A percentile compares a stretch with the other conserved stretches of the same genome.
phyloP scores from a whole-genome alignment of 805 yeast genomes.

The Yarrowia deformans region DNA sequence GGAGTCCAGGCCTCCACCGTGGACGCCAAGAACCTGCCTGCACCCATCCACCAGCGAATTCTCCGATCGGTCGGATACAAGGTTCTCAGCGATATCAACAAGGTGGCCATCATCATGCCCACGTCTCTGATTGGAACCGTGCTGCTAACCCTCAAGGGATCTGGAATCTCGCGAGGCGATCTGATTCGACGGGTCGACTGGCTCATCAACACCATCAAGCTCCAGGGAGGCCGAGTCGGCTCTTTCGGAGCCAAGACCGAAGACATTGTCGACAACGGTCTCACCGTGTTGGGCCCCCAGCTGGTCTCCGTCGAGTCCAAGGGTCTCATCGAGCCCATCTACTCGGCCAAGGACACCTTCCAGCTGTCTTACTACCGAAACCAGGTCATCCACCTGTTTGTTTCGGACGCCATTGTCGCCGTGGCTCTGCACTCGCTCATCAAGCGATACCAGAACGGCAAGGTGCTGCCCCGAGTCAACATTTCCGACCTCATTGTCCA shows the following conservation, averaged over 20 bases:
- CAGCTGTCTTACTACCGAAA: conserved; percentile 66
- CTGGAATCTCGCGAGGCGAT: conserved; percentile 52
- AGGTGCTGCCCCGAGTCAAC: conserved; percentile 44
- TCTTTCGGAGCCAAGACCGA: conserved; percentile 49
- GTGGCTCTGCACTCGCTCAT: conserved; percentile 52
- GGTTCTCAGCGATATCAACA: conserved; percentile 61
- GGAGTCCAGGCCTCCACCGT: conserved; percentile 28
- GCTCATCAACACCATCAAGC: conserved; percentile 50
- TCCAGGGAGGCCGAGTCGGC: conserved; percentile 53
- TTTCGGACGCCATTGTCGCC: conserved; percentile 59
- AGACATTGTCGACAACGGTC: conserved; percentile 51
- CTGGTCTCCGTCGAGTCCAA: conserved; percentile 49
- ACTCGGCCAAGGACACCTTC: conserved; percentile 57
- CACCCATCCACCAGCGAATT: conserved; percentile 44
- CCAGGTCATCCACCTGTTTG: conserved; percentile 62
- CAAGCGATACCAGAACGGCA: conserved; percentile 45
- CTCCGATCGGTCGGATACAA: conserved; percentile 63
- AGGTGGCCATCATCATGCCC: conserved; percentile 60
- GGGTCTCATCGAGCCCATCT: conserved; percentile 52
- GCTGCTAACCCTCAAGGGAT: conserved; percentile 52
- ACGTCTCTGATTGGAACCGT: conserved; percentile 61
- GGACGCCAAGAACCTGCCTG: conserved; percentile 31
- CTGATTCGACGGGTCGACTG: conserved; percentile 51
- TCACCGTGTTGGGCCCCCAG: conserved; percentile 53
- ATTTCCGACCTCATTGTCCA: conserved; percentile 47